Conservation (phyloP, 2,329 filamentous ascomycete species). For the Achaetomium macrosporum region DNA sequence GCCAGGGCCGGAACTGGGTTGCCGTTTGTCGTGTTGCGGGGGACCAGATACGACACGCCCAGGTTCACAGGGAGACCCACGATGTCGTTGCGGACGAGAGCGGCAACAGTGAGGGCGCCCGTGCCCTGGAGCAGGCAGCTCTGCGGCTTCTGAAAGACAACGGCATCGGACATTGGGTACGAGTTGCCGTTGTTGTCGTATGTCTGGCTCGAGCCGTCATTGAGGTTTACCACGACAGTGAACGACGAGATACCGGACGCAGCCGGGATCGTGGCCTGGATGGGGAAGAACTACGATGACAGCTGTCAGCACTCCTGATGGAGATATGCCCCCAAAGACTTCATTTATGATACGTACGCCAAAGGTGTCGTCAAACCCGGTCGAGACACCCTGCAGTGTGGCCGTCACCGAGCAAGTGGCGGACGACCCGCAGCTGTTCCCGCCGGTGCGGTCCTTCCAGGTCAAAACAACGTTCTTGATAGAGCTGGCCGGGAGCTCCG, state of each 20-base stretch:
- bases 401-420: slow-evolving; percentile 41
- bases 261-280: slow-evolving; percentile 46
- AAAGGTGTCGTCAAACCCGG: slow-evolving; percentile 57
- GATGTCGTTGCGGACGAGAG: slow-evolving; percentile 45
- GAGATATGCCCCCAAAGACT: background rate
- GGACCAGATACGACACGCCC: slow-evolving; percentile 39
- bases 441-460: slow-evolving; percentile 52
- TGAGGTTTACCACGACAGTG: slow-evolving; percentile 44
- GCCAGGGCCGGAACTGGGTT: slow-evolving; percentile 40
- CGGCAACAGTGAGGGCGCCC: slow-evolving; percentile 40
- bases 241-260: slow-evolving; percentile 58
- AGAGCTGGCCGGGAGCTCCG: slow-evolving; percentile 35
- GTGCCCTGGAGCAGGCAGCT: slow-evolving; percentile 46
- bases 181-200: slow-evolving; percentile 54
- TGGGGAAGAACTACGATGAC: slow-evolving; percentile 39
- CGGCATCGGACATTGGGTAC: slow-evolving; percentile 49
- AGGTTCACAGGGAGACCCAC: slow-evolving; percentile 37
- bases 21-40: slow-evolving; percentile 30
- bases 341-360: slow-evolving; percentile 23
- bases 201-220: slow-evolving; percentile 39
- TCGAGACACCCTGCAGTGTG: slow-evolving; percentile 41
- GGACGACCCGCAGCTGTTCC: slow-evolving; percentile 36
- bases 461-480: slow-evolving; percentile 45
- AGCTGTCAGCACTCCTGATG: background rate
- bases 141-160: slow-evolving; percentile 51